phyloP scores from a whole-genome alignment of 768 basidiomycete genomes.

The Infundibulicybe gibba region DNA sequence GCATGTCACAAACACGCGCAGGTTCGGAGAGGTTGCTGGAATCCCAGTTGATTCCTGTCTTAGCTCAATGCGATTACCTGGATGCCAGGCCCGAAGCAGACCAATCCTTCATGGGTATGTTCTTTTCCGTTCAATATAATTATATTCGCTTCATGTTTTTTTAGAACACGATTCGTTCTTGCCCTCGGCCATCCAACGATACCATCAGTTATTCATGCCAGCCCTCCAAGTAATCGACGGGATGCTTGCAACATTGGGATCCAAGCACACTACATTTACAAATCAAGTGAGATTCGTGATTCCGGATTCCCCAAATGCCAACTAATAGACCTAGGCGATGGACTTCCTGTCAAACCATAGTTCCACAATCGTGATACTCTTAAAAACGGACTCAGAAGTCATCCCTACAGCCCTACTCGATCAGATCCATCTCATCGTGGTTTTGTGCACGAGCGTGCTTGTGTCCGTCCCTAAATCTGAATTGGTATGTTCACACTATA shows the following conservation, averaged over 20 bases:
- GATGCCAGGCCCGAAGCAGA: constrained; percentile 83
- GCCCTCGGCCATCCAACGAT: constrained; percentile 82
- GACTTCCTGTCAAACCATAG: constrained; percentile 82
- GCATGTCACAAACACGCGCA: constrained; percentile 75
- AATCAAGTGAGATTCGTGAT: constrained; percentile 49
- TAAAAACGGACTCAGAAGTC: constrained; percentile 69
- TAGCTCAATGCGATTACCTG: constrained; percentile 85
- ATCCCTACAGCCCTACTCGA: constrained; percentile 66
- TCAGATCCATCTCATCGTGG: constrained; percentile 77
- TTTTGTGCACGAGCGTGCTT: constrained; percentile 64
- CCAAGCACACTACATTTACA: constrained; percentile 59
- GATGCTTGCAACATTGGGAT: constrained; percentile 74
- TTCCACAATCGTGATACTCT: constrained; percentile 77
- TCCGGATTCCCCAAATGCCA: neutral
- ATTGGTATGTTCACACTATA: constrained; percentile 47
- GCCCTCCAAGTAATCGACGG: constrained; percentile 79
- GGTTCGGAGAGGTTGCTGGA: constrained; percentile 88
- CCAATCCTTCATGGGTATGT: constrained; percentile 75
- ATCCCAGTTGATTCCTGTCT: constrained; percentile 64
- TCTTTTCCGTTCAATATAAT: neutral
- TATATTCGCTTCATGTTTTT: constrained; percentile 3
- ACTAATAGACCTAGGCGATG: constrained; percentile 46
- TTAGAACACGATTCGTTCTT: constrained; percentile 84
- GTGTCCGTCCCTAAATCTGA: constrained; percentile 75
- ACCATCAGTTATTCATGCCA: constrained; percentile 89